Percentiles rank a stretch among this genome's conserved stretches.
phyloP scores from a whole-genome alignment of 345 rosid genomes.

The Syzygium grande region DNA sequence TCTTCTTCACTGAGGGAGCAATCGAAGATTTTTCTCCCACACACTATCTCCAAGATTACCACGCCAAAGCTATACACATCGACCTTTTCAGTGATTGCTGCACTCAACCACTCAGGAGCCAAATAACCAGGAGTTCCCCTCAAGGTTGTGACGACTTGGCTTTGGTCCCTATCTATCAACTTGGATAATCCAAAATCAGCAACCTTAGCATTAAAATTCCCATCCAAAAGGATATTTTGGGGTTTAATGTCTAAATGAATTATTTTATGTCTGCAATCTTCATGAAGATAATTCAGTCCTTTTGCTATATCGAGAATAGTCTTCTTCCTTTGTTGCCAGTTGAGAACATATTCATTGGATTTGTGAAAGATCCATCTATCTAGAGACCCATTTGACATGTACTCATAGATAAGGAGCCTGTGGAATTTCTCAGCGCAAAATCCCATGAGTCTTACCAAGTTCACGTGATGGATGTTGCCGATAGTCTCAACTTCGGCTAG shows the following conservation, averaged over 20 bases:
- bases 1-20: conserved; percentile 6
- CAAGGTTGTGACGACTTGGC: no score
- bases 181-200: background rate
- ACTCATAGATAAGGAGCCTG: background rate
- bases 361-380: background rate
- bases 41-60: conserved; percentile 14
- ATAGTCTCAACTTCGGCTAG: background rate
- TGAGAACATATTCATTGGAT: background rate
- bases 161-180: no score
- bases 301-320: conserved; percentile 19
- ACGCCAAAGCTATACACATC: conserved; percentile 21
- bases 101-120: no score
- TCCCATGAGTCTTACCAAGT: background rate
- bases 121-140: no score
- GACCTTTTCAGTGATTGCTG: conserved; percentile 1
- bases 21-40: conserved; percentile 16
- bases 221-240: background rate
- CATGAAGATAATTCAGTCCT: conserved; percentile 19
- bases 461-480: background rate
- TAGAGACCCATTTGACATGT: background rate
- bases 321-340: conserved; percentile 19
- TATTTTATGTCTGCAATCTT: conserved; percentile 11
- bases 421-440: background rate
- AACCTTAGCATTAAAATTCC: background rate
- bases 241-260: background rate